Conservation (phyloP, 2,329 filamentous ascomycete genomes). For the Aspergillus quadricinctus region DNA sequence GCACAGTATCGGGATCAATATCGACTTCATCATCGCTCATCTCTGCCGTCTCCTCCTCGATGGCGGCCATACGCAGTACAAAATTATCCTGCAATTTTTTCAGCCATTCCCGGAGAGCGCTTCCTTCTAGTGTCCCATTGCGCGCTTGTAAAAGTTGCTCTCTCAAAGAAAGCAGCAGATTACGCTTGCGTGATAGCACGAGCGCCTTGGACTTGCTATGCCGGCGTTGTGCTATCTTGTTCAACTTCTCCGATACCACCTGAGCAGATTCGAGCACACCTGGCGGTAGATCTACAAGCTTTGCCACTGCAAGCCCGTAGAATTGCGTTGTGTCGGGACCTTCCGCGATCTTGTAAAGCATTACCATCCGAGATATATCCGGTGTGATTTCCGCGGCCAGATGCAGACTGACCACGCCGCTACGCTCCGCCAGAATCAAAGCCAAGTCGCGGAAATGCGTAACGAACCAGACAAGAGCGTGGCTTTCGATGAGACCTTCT, state of each 20-base stretch:
- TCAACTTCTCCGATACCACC: conserved; percentile 59
- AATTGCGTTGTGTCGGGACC: conserved; percentile 67
- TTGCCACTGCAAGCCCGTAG: conserved; percentile 81
- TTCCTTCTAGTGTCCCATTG: conserved; percentile 61
- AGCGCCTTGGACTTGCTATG: conserved; percentile 57
- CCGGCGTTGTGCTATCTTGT: conserved; percentile 53
- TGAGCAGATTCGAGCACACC: conserved; percentile 65
- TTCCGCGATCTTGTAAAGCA: conserved; percentile 78
- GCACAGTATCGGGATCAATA: background rate
- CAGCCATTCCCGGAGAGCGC: conserved; percentile 61
- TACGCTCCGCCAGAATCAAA: conserved; percentile 66
- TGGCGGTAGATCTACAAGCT: conserved; percentile 66
- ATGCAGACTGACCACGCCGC: conserved; percentile 78
- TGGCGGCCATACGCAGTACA: conserved; percentile 62
- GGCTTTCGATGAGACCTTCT: conserved; percentile 76
- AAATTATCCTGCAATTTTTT: conserved; percentile 70
- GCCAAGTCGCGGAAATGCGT: conserved; percentile 88
- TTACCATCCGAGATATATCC: conserved; percentile 63
- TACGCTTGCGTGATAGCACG: conserved; percentile 61
- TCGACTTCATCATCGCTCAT: conserved; percentile 13
- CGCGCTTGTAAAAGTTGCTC: conserved; percentile 68
- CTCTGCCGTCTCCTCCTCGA: conserved; percentile 45
- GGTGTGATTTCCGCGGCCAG: conserved; percentile 64
- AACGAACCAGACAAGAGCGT: conserved; percentile 82
- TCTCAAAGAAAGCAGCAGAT: conserved; percentile 66